Evolutionary conservation across 768 basidiomycete species (phyloP), one percentile per base, ranked within the genome.

Genomic region (Termitomyces sp.): DNA sequence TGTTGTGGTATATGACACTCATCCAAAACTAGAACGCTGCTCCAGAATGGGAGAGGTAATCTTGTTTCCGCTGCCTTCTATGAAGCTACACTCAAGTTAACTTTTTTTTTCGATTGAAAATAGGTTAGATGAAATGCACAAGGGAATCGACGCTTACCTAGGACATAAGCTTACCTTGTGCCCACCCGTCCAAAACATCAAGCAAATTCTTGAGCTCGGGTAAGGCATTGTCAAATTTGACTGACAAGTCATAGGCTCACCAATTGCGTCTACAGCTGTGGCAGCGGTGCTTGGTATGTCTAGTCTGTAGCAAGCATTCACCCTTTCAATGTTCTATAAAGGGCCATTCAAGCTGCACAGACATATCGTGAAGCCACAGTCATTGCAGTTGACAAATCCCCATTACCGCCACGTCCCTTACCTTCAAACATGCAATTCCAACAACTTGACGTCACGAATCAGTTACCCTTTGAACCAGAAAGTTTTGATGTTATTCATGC

Each of bases 291-390:
- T 24, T 59, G 58, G 54, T 50, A 50, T 31, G 39, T 44, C 13
- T 4, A 9, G 8, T 27, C 13, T 18, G 7, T 18, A 9, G 20
- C 27, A 3, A 6, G 8, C 18, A 18, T n/a, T 39, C 39, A 36
- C 20, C 11, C n/a, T 55, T 4, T 16, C 9, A 50, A 41, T 20
- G 9, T 9, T n/a, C 15, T 44, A 9, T 8, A 42, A n/a, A 42
- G 41, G 41, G 41, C 41, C n/a, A 42, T n/a, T n/a, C n/a, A 42
- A n/a, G 58, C 58, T 30, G 58, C 58, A 15, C 27, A 49, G 30
- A 52, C n/a, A 7, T 49, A 59, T 47, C 58, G 53, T 30, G n/a
- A 54, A 24, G 53, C 58, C 27, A 54, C 27, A 13, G 53, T 59
- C 7, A 20, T n/a, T 20, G 41, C 41, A 7, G 13, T 42, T 42